phyloP scores from a whole-genome alignment of 306 rosid species.

The Prunus kanzakura region DNA sequence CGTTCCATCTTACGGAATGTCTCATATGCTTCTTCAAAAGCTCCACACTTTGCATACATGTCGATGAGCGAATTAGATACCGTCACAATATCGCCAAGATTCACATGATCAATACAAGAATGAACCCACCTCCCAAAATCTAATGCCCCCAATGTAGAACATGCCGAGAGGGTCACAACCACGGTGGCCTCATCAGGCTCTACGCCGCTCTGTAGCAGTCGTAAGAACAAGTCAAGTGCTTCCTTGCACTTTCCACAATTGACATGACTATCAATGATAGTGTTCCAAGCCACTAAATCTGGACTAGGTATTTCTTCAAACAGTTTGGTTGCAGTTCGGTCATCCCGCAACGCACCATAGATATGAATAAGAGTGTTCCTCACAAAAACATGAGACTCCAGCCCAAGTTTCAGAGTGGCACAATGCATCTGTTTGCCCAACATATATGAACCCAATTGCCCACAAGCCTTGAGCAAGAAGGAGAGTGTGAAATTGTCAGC shows the following conservation, averaged over 20 bases:
- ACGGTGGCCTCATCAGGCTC: constrained; percentile 60
- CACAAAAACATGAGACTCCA: constrained; percentile 51
- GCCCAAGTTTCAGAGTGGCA: constrained; percentile 40
- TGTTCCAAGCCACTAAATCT: constrained; percentile 77
- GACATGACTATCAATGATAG: constrained; percentile 48
- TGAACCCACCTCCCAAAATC: constrained; percentile 69
- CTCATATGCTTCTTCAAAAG: constrained; percentile 55
- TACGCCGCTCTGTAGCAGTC: constrained; percentile 43
- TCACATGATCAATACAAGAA: constrained; percentile 24
- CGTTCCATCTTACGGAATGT: constrained; percentile 35
- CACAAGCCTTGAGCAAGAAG: constrained; percentile 57
- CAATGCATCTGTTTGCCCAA: constrained; percentile 62
- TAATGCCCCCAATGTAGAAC: constrained; percentile 53
- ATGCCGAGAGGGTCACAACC: constrained; percentile 61
- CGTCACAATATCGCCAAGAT: constrained; percentile 17
- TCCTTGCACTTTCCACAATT: constrained; percentile 36
- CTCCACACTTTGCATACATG: constrained; percentile 84
- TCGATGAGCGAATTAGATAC: constrained; percentile 60
- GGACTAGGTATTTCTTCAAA: constrained; percentile 54
- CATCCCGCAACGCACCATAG: constrained; percentile 53
- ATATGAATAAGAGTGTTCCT: constrained; percentile 68
- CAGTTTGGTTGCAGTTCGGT: constrained; percentile 44
- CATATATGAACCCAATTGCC: constrained; percentile 28
- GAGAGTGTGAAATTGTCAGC: constrained; percentile 65
- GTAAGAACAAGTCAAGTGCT: constrained; percentile 46